phyloP scores from a whole-genome alignment of 106 monocot species.

The Apostasia shenzhenica region DNA sequence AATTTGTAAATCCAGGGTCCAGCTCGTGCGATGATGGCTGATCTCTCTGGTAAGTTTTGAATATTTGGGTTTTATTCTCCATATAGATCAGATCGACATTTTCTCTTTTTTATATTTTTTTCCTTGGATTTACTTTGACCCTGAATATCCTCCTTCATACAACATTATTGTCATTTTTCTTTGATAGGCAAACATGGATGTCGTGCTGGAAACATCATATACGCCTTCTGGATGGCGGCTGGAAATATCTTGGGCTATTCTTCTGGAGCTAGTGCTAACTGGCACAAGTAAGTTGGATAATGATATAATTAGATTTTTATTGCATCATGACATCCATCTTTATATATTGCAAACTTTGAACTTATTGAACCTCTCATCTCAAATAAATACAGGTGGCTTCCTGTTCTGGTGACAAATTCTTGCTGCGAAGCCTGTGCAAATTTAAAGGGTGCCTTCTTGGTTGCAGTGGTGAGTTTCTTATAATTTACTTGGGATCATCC shows the following conservation, averaged over 20 bases:
- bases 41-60: conserved; percentile 37
- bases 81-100: neutral
- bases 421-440: conserved; percentile 51
- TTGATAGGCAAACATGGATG: conserved; percentile 29
- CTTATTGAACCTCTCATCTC: too few species aligned
- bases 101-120: too few species aligned
- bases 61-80: neutral
- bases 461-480: conserved; percentile 37
- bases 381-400: conserved; percentile 33
- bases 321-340: too few species aligned
- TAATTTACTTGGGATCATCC: too few species aligned
- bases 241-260: conserved; percentile 59
- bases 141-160: too few species aligned
- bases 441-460: conserved; percentile 38
- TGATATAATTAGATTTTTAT: too few species aligned
- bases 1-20: conserved; percentile 33
- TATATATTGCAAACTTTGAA: too few species aligned
- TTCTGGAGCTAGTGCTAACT: conserved; percentile 42
- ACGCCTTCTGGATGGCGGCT: conserved; percentile 57
- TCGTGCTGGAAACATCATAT: conserved; percentile 41
- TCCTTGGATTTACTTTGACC: neutral
- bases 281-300: conserved; percentile 37
- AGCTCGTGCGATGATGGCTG: conserved; percentile 60
- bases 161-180: neutral
- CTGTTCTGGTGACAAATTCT: conserved; percentile 45